These are phyloP conservation scores for Pisolithus sp. DNA, from an alignment of 768 basidiomycete genomes.

Conservation along the genomic window DNA sequence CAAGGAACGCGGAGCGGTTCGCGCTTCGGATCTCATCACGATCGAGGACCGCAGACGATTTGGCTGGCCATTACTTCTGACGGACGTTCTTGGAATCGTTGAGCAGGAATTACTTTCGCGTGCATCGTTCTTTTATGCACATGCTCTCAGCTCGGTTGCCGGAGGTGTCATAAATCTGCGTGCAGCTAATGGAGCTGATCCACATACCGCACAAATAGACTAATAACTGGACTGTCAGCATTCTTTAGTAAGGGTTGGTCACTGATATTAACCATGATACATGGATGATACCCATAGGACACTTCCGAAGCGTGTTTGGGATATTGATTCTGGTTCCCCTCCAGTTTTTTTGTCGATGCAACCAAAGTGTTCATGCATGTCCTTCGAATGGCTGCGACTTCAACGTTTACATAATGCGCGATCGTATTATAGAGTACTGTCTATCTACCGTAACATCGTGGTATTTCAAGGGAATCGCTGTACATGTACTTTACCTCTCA, in stretches of 20 bases:
- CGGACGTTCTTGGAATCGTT: slow-evolving; percentile 37
- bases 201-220: slow-evolving; percentile 32
- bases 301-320: too few relatives aligned
- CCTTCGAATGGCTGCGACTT: too few relatives aligned
- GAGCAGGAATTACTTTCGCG: slow-evolving; percentile 38
- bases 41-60: slow-evolving; percentile 35
- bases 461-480: too few relatives aligned
- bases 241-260: neutral
- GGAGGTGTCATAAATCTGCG: slow-evolving; percentile 39
- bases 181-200: slow-evolving; percentile 34
- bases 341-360: too few relatives aligned
- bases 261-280: too few relatives aligned
- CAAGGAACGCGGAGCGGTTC: slow-evolving; percentile 29
- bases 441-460: too few relatives aligned
- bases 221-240: slow-evolving; percentile 9
- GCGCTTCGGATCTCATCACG: slow-evolving; percentile 37
- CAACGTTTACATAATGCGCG: too few relatives aligned
- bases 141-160: slow-evolving; percentile 36
- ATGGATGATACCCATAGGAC: too few relatives aligned
- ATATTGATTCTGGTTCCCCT: too few relatives aligned
- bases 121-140: slow-evolving; percentile 36
- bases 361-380: too few relatives aligned
- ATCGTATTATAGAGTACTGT: too few relatives aligned
- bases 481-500: too few relatives aligned
- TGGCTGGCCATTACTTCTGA: slow-evolving; percentile 39